Evolutionary conservation across 2,329 filamentous ascomycete species (phyloP).

Genomic region (Epichloe brachyelytri): DNA sequence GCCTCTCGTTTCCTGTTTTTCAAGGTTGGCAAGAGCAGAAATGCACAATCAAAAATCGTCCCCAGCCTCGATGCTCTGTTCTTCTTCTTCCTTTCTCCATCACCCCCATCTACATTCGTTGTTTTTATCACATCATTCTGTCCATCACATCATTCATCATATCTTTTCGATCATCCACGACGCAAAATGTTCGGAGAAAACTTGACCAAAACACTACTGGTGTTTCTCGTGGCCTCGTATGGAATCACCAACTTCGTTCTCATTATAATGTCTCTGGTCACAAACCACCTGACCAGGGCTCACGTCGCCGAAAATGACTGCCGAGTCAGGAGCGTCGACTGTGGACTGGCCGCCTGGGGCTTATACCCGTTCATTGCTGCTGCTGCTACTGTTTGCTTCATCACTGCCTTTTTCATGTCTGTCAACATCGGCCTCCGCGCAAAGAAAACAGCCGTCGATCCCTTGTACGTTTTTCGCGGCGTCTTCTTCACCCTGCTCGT

Average conservation of each 20-base stretch:
- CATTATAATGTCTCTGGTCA: slow-evolving; percentile 8
- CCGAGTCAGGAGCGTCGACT: not conserved
- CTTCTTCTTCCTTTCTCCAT: not conserved
- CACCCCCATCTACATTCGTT: not conserved
- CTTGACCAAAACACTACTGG: slow-evolving; percentile 6
- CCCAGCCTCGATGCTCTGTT: not conserved
- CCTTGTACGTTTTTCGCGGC: slow-evolving; percentile 14
- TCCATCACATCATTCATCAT: not conserved
- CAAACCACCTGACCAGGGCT: not conserved
- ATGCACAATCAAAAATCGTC: too few species aligned
- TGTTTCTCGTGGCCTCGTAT: slow-evolving; percentile 10
- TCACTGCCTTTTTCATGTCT: slow-evolving; percentile 8
- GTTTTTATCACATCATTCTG: not conserved
- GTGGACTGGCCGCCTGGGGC: slow-evolving; percentile 4
- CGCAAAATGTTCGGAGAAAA: not conserved
- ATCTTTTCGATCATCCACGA: not conserved
- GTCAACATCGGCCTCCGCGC: slow-evolving; percentile 6
- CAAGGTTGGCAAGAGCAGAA: too few species aligned
- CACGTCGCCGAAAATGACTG: not conserved
- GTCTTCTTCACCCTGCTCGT: slow-evolving; percentile 13
- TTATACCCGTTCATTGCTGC: slow-evolving; percentile 11
- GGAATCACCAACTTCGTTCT: slow-evolving; percentile 11
- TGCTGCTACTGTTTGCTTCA: slow-evolving; percentile 7
- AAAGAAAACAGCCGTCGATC: slow-evolving; percentile 1
- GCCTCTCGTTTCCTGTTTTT: too few species aligned